Conservation (phyloP, 805 yeast species). For the Saturnispora dispora region DNA sequence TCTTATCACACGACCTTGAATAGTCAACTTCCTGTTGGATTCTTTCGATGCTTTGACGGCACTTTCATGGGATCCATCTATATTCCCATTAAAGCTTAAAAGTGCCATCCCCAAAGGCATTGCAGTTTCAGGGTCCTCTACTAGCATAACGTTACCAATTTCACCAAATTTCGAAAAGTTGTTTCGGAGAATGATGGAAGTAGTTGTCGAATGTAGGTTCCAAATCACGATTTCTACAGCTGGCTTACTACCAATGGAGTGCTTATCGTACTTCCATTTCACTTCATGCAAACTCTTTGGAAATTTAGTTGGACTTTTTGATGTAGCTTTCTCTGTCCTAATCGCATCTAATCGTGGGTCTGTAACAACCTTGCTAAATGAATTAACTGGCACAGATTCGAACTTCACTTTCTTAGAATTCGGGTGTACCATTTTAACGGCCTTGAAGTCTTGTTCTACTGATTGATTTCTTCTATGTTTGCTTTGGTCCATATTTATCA, state of each 20-base stretch:
- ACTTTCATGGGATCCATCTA: slow-evolving; percentile 36
- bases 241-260: slow-evolving; percentile 71
- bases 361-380: not conserved
- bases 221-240: slow-evolving; percentile 60
- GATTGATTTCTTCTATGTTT: not conserved
- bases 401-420: slow-evolving; percentile 3
- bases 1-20: slow-evolving; percentile 45
- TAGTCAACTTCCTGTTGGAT: slow-evolving; percentile 32
- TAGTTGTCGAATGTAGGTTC: slow-evolving; percentile 50
- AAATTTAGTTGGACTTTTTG: not conserved
- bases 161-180: slow-evolving; percentile 57
- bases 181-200: slow-evolving; percentile 37
- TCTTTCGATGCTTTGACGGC: slow-evolving; percentile 39
- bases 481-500: not conserved
- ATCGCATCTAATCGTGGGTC: slow-evolving; percentile 2
- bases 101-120: slow-evolving; percentile 68
- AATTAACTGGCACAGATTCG: not conserved
- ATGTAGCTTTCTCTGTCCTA: not conserved
- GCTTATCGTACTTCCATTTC: slow-evolving; percentile 43
- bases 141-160: slow-evolving; percentile 46
- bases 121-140: slow-evolving; percentile 66
- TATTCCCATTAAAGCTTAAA: slow-evolving; percentile 51
- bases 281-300: slow-evolving; percentile 11
- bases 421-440: not conserved
- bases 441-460: not conserved